Evolutionary conservation across 805 yeast species (phyloP).

Genomic region (Kodamaea lidongshanica): DNA sequence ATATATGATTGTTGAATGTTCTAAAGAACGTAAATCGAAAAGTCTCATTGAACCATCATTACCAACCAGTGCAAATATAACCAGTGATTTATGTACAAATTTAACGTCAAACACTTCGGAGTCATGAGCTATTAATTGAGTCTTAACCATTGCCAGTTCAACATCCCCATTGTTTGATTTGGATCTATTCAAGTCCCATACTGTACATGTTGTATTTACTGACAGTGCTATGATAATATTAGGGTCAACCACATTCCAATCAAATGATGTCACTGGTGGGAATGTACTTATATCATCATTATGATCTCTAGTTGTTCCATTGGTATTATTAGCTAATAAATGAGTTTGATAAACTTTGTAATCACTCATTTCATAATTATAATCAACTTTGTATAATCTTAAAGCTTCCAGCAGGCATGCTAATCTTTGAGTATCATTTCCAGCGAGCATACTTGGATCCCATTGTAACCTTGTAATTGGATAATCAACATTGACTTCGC

Average conservation of each 20-base stretch:
- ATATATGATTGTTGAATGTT: slow-evolving; percentile 90
- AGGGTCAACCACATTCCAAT: slow-evolving; percentile 78
- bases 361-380: slow-evolving; percentile 35
- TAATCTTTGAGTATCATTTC: slow-evolving; percentile 33
- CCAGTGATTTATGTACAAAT: slow-evolving; percentile 65
- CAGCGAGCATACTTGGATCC: slow-evolving; percentile 50
- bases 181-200: slow-evolving; percentile 69
- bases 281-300: slow-evolving; percentile 44
- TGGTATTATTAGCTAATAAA: slow-evolving; percentile 33
- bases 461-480: slow-evolving; percentile 72
- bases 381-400: slow-evolving; percentile 54
- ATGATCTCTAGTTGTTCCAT: slow-evolving; percentile 29
- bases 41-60: slow-evolving; percentile 93
- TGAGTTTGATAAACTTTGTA: slow-evolving; percentile 36
- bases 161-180: slow-evolving; percentile 2
- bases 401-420: slow-evolving; percentile 71
- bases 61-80: slow-evolving; percentile 86
- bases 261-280: slow-evolving; percentile 91
- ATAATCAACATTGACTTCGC: slow-evolving; percentile 52
- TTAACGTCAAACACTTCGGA: slow-evolving; percentile 90
- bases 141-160: slow-evolving; percentile 64
- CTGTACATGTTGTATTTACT: slow-evolving; percentile 94
- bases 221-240: slow-evolving; percentile 73
- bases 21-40: slow-evolving; percentile 81
- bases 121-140: slow-evolving; percentile 95